phyloP scores from a whole-genome alignment of 768 basidiomycete species.

The Hydnomerulius pinastri region DNA sequence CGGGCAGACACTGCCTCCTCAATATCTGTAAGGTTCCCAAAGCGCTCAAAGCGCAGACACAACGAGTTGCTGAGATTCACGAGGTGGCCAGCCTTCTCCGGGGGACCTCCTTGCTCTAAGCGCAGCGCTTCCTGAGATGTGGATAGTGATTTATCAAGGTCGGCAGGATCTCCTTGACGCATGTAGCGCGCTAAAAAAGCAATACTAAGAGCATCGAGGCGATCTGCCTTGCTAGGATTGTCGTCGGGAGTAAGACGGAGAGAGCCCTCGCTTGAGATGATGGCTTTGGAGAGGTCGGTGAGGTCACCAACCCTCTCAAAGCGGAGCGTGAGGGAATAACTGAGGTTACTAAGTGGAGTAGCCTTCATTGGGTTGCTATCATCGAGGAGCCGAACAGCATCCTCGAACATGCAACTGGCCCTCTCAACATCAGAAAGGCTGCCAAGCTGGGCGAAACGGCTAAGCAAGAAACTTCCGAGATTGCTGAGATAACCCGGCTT shows the following conservation, averaged over 20 bases:
- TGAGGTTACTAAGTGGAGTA: background rate
- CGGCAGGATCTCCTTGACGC: background rate
- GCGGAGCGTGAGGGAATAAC: background rate
- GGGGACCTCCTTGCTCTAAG: too few species aligned
- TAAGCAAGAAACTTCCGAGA: background rate
- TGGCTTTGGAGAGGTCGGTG: slow-evolving; percentile 8
- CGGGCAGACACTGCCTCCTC: too few species aligned
- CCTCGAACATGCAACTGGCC: background rate
- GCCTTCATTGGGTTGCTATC: background rate
- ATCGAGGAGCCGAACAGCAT: background rate
- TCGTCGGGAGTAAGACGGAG: background rate
- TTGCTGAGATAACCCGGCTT: background rate
- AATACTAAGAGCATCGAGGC: background rate
- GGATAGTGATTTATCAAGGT: background rate
- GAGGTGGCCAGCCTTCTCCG: too few species aligned
- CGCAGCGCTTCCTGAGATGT: too few species aligned
- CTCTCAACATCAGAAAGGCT: background rate
- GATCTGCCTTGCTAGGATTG: background rate
- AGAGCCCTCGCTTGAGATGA: background rate
- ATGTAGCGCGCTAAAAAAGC: background rate
- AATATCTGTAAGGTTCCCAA: too few species aligned
- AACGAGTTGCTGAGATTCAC: too few species aligned
- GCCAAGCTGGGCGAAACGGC: slow-evolving; percentile 3
- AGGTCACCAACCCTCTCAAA: background rate
- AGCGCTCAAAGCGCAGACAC: too few species aligned